Evolutionary conservation across 2,329 filamentous ascomycete genomes (phyloP).

Genomic region (Colletotrichum sp.): DNA sequence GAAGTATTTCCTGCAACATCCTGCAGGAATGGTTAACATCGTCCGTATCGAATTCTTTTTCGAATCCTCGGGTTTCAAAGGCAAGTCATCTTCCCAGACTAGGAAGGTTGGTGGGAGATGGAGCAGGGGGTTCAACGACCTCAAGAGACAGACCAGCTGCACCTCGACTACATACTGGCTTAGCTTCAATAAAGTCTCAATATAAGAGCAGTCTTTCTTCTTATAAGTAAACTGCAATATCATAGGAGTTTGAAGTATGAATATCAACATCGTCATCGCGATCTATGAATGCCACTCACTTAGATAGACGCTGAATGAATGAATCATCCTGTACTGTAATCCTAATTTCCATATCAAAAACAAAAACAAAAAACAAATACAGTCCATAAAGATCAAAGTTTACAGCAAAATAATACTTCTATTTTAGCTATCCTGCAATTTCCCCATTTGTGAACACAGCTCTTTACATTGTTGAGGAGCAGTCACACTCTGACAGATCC

Average conservation of each 20-base stretch:
- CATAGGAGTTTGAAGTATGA: not conserved
- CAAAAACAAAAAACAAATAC: too few species aligned
- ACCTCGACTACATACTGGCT: not conserved
- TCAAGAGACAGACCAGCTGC: not conserved
- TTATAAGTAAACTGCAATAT: not conserved
- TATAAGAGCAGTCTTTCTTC: not conserved
- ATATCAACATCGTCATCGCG: not conserved
- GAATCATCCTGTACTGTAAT: not conserved
- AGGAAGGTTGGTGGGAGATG: not conserved
- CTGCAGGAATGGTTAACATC: fast-evolving
- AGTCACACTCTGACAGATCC: not conserved
- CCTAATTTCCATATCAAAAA: not conserved
- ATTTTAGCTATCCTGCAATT: fast-evolving
- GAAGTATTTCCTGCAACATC: not conserved
- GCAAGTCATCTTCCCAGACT: not conserved
- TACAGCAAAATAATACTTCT: not conserved
- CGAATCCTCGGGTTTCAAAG: not conserved
- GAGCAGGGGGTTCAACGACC: not conserved
- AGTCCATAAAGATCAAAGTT: not conserved
- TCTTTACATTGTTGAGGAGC: not conserved
- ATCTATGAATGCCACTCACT: not conserved
- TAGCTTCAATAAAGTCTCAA: not conserved
- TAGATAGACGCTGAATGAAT: not conserved
- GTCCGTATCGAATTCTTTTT: not conserved
- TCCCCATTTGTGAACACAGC: not conserved